Base-by-base conservation (phyloP, 148 eudicot species). In the Spergularia bocconei region DNA sequence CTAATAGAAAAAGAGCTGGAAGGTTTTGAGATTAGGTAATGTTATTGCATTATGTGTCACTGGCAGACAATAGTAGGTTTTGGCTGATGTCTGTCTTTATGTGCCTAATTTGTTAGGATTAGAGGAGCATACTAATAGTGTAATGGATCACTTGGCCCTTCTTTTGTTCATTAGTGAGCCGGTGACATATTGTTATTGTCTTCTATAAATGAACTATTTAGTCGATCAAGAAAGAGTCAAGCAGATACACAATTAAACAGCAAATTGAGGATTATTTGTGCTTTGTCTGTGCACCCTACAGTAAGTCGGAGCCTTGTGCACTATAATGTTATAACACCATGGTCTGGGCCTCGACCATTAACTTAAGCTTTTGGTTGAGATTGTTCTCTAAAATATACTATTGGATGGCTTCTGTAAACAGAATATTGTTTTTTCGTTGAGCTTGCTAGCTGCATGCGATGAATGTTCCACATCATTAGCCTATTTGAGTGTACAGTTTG, bases 1-100 rank as follows among this genome's bases (percentile, higher is more conserved):
- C 82, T 96, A 47, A 92, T 96, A 67, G 99, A 96, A 81, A 96
- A 96, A 80, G 98, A 96, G 90, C 95, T 96, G 56, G 99, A 96
- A 73, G 99, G 99, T 70, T 96, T 96, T 88, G 98, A 98, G 70
- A 96, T 96, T 62, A 91, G 99, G 99, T 96, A 82, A 79, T 58
- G 47, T 52, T 39, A 56, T 23, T 11, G 6, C 48, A 6, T 44
- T 29, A 29, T 29, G 36, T 4, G 2, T 0, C 36, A 29, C 62
- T 2, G 20, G 7, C 9, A 5, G 21, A 58, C 1, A 2, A 9
- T 57, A 57, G 61, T 57, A 57, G 5, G 14, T 63, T 0, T 63
- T 63, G 67, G 67, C 20, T 33, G 6, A 16, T 63, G 67, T 63
- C 36, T 6, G 11, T 63, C 38, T 63, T 63, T 3, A 36, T 63